phyloP scores from a whole-genome alignment of 345 rosid genomes.

The Angophora floribunda region DNA sequence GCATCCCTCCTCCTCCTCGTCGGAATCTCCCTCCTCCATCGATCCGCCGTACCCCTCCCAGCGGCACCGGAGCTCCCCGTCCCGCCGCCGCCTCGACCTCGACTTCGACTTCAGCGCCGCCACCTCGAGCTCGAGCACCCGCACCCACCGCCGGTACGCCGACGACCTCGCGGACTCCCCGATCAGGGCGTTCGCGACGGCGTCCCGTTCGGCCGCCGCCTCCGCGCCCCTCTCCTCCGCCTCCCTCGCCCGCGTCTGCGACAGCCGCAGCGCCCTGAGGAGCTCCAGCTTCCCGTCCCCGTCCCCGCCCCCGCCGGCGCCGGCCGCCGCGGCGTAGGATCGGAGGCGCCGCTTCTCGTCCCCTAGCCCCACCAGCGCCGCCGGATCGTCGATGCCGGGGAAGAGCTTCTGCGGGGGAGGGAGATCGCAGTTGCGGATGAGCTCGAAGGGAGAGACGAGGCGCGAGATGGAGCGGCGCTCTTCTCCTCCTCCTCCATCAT shows the following conservation, averaged over 20 bases:
- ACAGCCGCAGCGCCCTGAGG: conserved; percentile 48
- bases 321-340: not conserved
- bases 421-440: conserved; percentile 47
- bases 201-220: conserved; percentile 30
- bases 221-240: conserved; percentile 40
- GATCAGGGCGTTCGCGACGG: conserved; percentile 15
- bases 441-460: not conserved
- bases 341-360: not conserved
- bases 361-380: not conserved
- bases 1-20: not conserved
- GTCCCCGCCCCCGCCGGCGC: not conserved
- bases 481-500: not conserved
- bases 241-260: conserved; percentile 61
- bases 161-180: conserved; percentile 26
- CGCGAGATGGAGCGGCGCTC: not conserved
- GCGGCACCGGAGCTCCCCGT: not conserved
- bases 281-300: conserved; percentile 30
- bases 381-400: conserved; percentile 13
- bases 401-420: conserved; percentile 48
- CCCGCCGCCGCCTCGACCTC: not conserved
- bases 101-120: conserved; percentile 9
- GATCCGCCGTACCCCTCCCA: not conserved
- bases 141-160: conserved; percentile 37
- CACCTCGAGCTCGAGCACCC: conserved; percentile 41
- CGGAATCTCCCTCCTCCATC: not conserved